phyloP scores from a whole-genome alignment of 106 monocot species.

The Ottelia alismoides region DNA sequence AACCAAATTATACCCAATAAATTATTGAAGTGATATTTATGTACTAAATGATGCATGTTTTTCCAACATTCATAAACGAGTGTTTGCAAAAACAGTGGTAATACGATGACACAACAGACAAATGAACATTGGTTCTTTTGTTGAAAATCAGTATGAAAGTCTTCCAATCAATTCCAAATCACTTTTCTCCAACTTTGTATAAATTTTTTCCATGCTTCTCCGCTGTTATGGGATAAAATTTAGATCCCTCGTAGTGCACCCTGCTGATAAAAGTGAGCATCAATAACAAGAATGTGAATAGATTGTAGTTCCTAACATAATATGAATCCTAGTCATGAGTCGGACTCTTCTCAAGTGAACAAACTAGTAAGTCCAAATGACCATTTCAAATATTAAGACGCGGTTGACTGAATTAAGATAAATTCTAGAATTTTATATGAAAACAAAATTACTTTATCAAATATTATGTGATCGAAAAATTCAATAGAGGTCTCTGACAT shows the following conservation, averaged over 20 bases:
- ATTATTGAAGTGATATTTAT: background rate
- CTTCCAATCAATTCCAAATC: constrained; percentile 68
- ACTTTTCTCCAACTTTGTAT: constrained; percentile 76
- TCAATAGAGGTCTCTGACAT: too few species aligned
- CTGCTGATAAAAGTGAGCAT: constrained; percentile 39
- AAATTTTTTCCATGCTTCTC: constrained; percentile 54
- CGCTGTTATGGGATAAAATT: constrained; percentile 38
- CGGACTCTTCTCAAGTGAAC: too few species aligned
- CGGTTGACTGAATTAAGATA: too few species aligned
- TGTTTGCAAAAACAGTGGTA: constrained; percentile 37
- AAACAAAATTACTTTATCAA: too few species aligned
- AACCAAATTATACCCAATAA: background rate
- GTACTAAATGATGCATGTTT: background rate
- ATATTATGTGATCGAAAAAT: too few species aligned
- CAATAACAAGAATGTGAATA: constrained; percentile 24
- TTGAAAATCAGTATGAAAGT: constrained; percentile 54
- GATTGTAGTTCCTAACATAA: too few species aligned
- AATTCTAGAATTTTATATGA: too few species aligned
- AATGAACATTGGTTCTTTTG: constrained; percentile 54
- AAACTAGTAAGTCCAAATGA: too few species aligned
- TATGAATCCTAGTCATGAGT: too few species aligned
- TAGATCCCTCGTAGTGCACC: constrained; percentile 60
- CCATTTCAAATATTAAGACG: too few species aligned
- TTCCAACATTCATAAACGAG: constrained; percentile 56
- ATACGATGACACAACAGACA: constrained; percentile 50